Conservation (phyloP, 1,284 basidiomycete genomes). For the Rhodotorula sp. region DNA sequence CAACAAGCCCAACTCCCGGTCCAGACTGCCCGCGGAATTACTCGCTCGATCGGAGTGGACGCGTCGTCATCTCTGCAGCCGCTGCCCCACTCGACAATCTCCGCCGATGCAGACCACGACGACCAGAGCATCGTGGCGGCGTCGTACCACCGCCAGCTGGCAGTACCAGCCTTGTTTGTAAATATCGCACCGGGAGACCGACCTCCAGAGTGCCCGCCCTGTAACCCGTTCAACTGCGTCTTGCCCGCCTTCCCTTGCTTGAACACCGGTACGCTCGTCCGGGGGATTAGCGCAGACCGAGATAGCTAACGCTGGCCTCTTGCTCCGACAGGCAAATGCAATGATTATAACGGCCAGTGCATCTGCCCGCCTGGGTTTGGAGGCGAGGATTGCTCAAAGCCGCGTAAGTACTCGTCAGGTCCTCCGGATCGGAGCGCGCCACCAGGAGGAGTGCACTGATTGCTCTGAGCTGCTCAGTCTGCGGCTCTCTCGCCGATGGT, state of each 20-base stretch:
- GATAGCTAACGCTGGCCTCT: neutral
- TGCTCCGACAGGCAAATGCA: constrained; percentile 62
- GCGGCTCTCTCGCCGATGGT: constrained; percentile 86
- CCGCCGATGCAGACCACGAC: neutral
- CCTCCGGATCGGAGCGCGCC: neutral
- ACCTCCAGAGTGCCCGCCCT: constrained; percentile 42
- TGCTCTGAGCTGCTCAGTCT: constrained; percentile 48
- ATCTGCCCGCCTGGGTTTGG: constrained; percentile 87
- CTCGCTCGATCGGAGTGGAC: neutral
- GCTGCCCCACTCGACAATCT: neutral
- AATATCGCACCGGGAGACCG: neutral
- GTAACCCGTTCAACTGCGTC: constrained; percentile 44
- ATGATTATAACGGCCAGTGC: constrained; percentile 83
- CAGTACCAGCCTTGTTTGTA: constrained; percentile 3
- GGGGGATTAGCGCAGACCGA: neutral
- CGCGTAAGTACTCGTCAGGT: constrained; percentile 58
- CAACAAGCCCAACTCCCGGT: neutral
- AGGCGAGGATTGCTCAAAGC: constrained; percentile 80
- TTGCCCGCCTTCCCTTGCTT: constrained; percentile 38
- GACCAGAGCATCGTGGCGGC: neutral
- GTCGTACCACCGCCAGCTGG: neutral
- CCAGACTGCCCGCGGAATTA: too few species aligned
- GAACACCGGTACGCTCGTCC: constrained; percentile 32
- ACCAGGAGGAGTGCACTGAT: neutral
- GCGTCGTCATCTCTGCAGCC: neutral